Base-by-base conservation (phyloP, 441 rosid species). In the Cnidoscolus chayamansa region DNA sequence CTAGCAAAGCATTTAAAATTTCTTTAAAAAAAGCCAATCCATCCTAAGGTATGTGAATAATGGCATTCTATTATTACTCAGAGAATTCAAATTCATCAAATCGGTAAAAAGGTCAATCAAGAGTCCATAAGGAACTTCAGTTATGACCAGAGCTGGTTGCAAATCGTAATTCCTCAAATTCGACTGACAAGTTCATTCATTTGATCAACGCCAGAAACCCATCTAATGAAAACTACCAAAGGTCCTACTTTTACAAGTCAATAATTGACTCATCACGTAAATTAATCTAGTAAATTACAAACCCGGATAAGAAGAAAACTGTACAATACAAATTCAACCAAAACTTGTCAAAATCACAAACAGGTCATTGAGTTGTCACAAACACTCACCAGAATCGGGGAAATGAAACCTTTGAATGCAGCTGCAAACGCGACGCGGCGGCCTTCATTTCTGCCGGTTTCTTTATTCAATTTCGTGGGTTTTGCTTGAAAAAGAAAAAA, bases 341-440 rank as follows among this genome's bases (percentile, higher is more conserved):
- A 73, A 63, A 17, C 15, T 9, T 10, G 48, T 19, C 4, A 54
- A 55, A 68, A 68, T 12, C 19, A 57, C 17, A 10, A 68, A 68
- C 60, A 32, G 50, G 49, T 19, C 13, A 37, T 16, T 9, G 17
- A 54, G 45, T 3, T 9, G 5, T 35, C 25, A 11, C 15, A n/a
- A 66, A 43, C 47, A 32, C 70, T 59, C 49, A 81, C 84, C 10
- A 17, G 57, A 69, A 35, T n/a, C 65, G 68, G 19, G 59, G 16
- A 74, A 66, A 64, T 10, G 71, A 72, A 45, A 81, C 20, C 51
- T 66, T 78, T 17, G 77, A 72, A 50, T 63, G 65, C 45, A 72
- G 45, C 45, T 40, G 19, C 63, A 82, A 74, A 16, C 79, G 79
- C 1, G 82, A 69, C 53, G 58, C 30, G 25, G 62, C 35, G 37